Evolutionary conservation across 768 basidiomycete species (phyloP).

Genomic region (Kwoniella sp.): DNA sequence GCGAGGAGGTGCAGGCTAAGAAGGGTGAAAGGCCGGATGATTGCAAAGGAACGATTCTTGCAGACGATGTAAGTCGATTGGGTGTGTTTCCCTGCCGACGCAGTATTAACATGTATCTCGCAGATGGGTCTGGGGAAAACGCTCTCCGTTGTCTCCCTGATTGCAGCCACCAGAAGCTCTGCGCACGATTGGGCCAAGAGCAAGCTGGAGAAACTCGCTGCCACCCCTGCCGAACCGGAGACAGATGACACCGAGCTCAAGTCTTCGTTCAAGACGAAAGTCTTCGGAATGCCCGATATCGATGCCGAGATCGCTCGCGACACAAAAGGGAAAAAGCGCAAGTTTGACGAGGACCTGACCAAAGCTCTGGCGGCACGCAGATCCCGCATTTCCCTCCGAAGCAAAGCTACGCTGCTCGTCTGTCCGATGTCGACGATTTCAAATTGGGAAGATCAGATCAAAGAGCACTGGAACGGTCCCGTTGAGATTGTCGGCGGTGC

Average conservation of each 20-base stretch:
- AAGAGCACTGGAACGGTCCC: conserved; percentile 92
- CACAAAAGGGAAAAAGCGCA: conserved; percentile 70
- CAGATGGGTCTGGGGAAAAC: conserved; percentile 99
- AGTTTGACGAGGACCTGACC: conserved; percentile 61
- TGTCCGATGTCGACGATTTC: conserved; percentile 95
- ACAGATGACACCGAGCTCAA: conserved; percentile 27
- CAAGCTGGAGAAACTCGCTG: conserved; percentile 58
- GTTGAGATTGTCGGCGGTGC: conserved; percentile 80
- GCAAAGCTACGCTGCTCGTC: conserved; percentile 90
- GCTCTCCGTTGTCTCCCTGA: conserved; percentile 89
- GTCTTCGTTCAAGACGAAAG: conserved; percentile 57
- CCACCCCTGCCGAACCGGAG: conserved; percentile 21
- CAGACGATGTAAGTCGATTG: conserved; percentile 78
- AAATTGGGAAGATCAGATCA: conserved; percentile 99
- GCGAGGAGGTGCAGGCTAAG: conserved; percentile 64
- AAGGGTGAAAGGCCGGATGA: conserved; percentile 59
- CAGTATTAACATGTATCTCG: background rate
- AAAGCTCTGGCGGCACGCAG: conserved; percentile 31
- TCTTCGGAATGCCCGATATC: conserved; percentile 77
- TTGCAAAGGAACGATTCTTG: conserved; percentile 85
- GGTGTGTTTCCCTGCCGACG: conserved; percentile 8
- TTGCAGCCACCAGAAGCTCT: conserved; percentile 77
- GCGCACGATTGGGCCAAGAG: conserved; percentile 67
- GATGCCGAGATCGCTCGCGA: conserved; percentile 32
- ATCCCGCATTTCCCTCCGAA: conserved; percentile 59